Conservation (phyloP, 371 early-diverging fungal species). For the Mortierella sp. region DNA sequence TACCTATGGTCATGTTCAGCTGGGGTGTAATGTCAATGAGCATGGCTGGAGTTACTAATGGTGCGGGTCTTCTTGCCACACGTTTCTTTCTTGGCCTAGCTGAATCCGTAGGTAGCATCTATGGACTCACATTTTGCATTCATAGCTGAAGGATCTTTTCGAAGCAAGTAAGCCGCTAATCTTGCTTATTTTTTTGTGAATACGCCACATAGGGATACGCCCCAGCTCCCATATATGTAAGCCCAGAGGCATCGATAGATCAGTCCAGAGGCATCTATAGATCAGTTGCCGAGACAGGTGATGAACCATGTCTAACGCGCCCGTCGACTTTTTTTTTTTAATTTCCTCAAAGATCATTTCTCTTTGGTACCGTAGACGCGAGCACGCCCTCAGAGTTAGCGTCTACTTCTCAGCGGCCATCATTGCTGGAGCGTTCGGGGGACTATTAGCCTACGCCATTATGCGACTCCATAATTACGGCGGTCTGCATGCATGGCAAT, state of each 20-base stretch:
- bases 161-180: too few relatives aligned
- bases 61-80: constrained; percentile 63
- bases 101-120: constrained; percentile 54
- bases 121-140: too few relatives aligned
- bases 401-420: constrained; percentile 75
- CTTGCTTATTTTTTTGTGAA: background rate
- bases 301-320: too few relatives aligned
- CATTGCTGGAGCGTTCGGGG: constrained; percentile 82
- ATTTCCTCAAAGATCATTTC: constrained; percentile 60
- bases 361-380: constrained; percentile 80
- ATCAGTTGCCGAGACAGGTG: too few relatives aligned
- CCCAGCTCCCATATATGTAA: constrained; percentile 27
- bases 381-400: constrained; percentile 77
- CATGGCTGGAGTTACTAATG: constrained; percentile 65
- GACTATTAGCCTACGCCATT: constrained; percentile 69
- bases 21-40: constrained; percentile 74
- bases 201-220: constrained; percentile 23
- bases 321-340: too few relatives aligned
- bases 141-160: too few relatives aligned
- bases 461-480: constrained; percentile 64
- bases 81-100: constrained; percentile 75
- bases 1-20: constrained; percentile 67
- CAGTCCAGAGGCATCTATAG: too few relatives aligned
- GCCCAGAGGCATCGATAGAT: too few relatives aligned
- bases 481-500: constrained; percentile 65